These are phyloP conservation scores for Penicillium sp. DNA, from an alignment of 2,329 filamentous ascomycete species.

Conservation along the genomic window DNA sequence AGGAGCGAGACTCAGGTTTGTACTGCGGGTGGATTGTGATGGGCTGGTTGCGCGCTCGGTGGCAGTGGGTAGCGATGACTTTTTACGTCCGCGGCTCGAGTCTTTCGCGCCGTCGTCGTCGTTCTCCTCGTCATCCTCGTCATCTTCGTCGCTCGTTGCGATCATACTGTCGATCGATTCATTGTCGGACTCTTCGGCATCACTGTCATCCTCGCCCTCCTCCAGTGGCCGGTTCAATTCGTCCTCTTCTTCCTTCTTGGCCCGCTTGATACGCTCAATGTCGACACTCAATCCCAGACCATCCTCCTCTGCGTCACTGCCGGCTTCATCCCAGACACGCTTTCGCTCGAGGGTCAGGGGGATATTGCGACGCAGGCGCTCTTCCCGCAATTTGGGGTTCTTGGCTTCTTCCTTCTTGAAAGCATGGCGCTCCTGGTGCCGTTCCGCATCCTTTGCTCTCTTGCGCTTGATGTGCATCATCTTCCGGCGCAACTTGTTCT, in stretches of 20 bases:
- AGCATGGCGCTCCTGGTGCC: slow-evolving; percentile 74
- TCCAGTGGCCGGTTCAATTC: slow-evolving; percentile 44
- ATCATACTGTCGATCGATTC: slow-evolving; percentile 78
- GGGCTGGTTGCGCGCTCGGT: slow-evolving; percentile 59
- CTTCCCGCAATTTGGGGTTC: slow-evolving; percentile 73
- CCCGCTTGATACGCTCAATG: slow-evolving; percentile 53
- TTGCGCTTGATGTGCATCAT: slow-evolving; percentile 80
- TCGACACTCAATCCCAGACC: slow-evolving; percentile 53
- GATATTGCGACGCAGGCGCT: slow-evolving; percentile 76
- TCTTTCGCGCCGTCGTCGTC: slow-evolving; percentile 49
- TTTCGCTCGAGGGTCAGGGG: slow-evolving; percentile 83
- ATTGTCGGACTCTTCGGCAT: slow-evolving; percentile 53
- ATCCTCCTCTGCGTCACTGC: slow-evolving; percentile 53
- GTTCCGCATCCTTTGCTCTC: slow-evolving; percentile 71
- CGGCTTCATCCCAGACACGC: slow-evolving; percentile 83
- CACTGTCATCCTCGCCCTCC: slow-evolving; percentile 52
- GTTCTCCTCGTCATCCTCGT: slow-evolving; percentile 54
- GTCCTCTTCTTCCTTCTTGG: slow-evolving; percentile 51
- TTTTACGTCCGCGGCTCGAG: slow-evolving; percentile 37
- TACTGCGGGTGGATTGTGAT: slow-evolving; percentile 59
- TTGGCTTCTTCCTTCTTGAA: slow-evolving; percentile 84
- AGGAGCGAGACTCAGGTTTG: slow-evolving; percentile 63
- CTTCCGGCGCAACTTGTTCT: slow-evolving; percentile 80
- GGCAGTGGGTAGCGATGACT: slow-evolving; percentile 42
- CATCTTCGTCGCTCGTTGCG: slow-evolving; percentile 55